These are phyloP conservation scores for Juncus inflexus DNA, from an alignment of 176 grass and related monocot genomes.

Conservation along the genomic window DNA sequence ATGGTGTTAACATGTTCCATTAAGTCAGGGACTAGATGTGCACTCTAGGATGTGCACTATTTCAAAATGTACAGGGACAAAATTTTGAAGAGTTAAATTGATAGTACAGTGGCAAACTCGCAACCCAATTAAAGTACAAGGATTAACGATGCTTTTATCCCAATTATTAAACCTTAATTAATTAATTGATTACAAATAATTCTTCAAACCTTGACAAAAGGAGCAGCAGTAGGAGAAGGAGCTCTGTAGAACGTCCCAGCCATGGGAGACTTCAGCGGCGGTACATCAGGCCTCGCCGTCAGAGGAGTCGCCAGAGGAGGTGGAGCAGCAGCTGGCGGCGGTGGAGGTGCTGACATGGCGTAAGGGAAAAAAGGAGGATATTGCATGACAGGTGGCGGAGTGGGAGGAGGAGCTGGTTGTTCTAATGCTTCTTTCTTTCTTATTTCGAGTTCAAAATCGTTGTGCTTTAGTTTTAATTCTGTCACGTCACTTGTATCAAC, in stretches of 20 bases:
- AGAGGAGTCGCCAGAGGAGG: conserved; percentile 4
- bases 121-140: too few relatives aligned
- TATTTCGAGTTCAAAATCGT: conserved; percentile 36
- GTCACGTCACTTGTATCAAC: conserved; percentile 44
- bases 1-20: too few relatives aligned
- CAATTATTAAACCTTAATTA: too few relatives aligned
- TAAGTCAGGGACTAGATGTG: too few relatives aligned
- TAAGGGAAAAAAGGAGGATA: conserved; percentile 18
- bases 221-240: conserved; percentile 31
- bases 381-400: conserved; percentile 23
- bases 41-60: too few relatives aligned
- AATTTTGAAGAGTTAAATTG: too few relatives aligned
- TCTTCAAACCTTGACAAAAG: conserved; percentile 39
- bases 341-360: conserved; percentile 22
- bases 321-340: neutral
- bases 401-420: conserved; percentile 22
- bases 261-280: conserved; percentile 44
- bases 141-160: too few relatives aligned
- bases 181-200: too few relatives aligned
- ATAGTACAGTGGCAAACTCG: too few relatives aligned
- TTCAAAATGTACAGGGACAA: too few relatives aligned
- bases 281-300: conserved; percentile 26
- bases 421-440: conserved; percentile 39
- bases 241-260: conserved; percentile 45
- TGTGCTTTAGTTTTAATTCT: conserved; percentile 39